Percentiles rank a stretch among this genome's conserved stretches.
phyloP scores from a whole-genome alignment of 495 filamentous ascomycete species.

The Penicillium egyptiacum region DNA sequence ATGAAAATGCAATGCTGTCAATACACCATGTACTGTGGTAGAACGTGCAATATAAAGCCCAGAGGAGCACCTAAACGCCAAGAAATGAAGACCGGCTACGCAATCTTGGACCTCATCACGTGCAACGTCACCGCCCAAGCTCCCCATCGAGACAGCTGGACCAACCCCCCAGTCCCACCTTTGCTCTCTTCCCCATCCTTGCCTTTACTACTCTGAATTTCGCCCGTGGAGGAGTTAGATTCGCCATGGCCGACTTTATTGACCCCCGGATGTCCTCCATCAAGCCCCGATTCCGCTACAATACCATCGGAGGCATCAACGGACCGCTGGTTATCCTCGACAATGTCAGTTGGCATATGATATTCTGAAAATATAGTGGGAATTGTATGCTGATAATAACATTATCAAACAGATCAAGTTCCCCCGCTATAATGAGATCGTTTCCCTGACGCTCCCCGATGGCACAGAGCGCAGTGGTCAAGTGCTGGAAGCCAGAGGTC shows the following conservation, averaged over 20 bases:
- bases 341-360: conserved; percentile 58
- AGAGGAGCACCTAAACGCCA: background rate
- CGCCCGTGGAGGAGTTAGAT: conserved; percentile 26
- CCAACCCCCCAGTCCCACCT: conserved; percentile 27
- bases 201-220: conserved; percentile 9
- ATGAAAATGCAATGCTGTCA: no score
- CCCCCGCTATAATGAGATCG: conserved; percentile 96
- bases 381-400: conserved; percentile 13
- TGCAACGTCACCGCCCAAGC: conserved; percentile 33
- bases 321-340: conserved; percentile 96
- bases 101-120: conserved; percentile 19
- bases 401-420: conserved; percentile 76
- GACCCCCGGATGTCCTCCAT: conserved; percentile 82
- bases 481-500: conserved; percentile 95
- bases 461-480: conserved; percentile 91
- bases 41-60: no score
- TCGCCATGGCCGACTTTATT: conserved; percentile 58
- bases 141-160: conserved; percentile 30
- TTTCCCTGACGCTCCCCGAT: conserved; percentile 92
- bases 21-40: no score
- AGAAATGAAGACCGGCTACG: background rate
- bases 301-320: conserved; percentile 97
- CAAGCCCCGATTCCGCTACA: conserved; percentile 88
- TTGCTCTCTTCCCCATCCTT: conserved; percentile 21
- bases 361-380: background rate